Conservation (phyloP, 148 eudicot genomes). For the Vaccinium darrowii region DNA sequence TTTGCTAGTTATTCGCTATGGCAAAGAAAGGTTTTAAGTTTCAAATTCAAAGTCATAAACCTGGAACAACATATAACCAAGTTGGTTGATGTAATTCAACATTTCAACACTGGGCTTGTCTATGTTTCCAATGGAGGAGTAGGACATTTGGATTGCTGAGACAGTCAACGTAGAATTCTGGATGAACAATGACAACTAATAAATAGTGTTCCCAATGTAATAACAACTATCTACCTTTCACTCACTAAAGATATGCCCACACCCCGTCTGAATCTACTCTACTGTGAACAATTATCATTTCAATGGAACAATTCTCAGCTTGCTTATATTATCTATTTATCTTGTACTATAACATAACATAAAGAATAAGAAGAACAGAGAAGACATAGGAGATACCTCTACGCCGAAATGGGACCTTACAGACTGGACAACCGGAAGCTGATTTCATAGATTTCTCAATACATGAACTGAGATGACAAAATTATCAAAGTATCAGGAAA, state of each 20-base stretch:
- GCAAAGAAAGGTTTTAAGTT: not conserved
- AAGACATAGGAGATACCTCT: conserved; percentile 1
- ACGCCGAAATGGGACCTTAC: conserved; percentile 65
- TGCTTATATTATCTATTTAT: not conserved
- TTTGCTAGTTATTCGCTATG: not conserved
- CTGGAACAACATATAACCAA: not conserved
- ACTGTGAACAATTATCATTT: not conserved
- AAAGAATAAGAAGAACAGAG: not conserved
- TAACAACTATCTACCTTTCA: not conserved
- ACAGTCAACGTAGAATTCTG: not conserved
- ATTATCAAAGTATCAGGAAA: not conserved
- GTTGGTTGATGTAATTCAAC: not conserved
- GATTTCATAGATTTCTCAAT: conserved; percentile 78
- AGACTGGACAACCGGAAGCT: conserved; percentile 82
- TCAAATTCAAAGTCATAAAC: not conserved
- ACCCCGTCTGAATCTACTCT: not conserved
- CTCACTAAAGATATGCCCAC: not conserved
- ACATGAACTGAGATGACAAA: conserved; percentile 48
- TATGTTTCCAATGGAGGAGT: not conserved
- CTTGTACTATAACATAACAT: not conserved
- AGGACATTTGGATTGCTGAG: not conserved
- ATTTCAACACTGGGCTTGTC: not conserved
- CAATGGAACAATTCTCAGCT: not conserved
- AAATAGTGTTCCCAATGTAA: not conserved
- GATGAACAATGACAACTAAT: not conserved